A percentile compares a stretch with the other conserved stretches of the same genome.
These are phyloP conservation scores for Amphichorda felina DNA, from an alignment of 2,329 filamentous ascomycete species.

Conservation along the genomic window DNA sequence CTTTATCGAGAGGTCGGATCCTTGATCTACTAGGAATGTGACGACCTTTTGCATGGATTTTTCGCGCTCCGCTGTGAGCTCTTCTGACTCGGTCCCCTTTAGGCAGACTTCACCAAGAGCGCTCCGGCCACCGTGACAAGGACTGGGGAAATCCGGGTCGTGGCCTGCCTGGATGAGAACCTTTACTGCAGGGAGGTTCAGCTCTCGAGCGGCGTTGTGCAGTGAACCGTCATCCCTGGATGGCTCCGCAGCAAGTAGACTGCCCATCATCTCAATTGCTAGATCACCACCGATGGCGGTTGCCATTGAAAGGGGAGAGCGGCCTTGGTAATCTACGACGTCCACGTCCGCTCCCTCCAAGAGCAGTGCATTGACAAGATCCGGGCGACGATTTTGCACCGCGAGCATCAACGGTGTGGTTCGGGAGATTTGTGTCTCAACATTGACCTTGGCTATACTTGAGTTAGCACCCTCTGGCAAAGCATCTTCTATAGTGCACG, in stretches of 20 bases:
- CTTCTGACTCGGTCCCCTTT: slow-evolving; percentile 33
- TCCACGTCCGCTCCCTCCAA: slow-evolving; percentile 48
- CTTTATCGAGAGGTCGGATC: slow-evolving; percentile 42
- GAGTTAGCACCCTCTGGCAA: background rate
- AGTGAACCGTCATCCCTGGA: slow-evolving; percentile 53
- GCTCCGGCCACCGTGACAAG: slow-evolving; percentile 48
- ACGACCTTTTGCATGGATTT: slow-evolving; percentile 46
- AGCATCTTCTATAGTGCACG: background rate
- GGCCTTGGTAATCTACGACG: slow-evolving; percentile 40
- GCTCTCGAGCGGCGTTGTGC: slow-evolving; percentile 49
- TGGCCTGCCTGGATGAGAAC: slow-evolving; percentile 47
- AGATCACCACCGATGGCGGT: slow-evolving; percentile 41
- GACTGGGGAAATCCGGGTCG: slow-evolving; percentile 52
- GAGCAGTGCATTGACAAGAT: slow-evolving; percentile 44
- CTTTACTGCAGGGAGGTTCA: slow-evolving; percentile 44
- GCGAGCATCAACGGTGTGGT: slow-evolving; percentile 49
- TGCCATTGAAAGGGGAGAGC: slow-evolving; percentile 48
- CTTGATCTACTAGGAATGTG: slow-evolving; percentile 40
- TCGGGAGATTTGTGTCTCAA: slow-evolving; percentile 36
- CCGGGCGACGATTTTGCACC: slow-evolving; percentile 40
- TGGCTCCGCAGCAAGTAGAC: slow-evolving; percentile 42
- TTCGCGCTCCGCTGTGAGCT: slow-evolving; percentile 32
- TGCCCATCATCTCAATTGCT: slow-evolving; percentile 39
- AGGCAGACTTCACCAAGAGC: slow-evolving; percentile 53
- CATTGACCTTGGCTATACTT: slow-evolving; percentile 41